Base-by-base conservation (phyloP, 2,329 filamentous ascomycete genomes). In the Daldinia sp. region DNA sequence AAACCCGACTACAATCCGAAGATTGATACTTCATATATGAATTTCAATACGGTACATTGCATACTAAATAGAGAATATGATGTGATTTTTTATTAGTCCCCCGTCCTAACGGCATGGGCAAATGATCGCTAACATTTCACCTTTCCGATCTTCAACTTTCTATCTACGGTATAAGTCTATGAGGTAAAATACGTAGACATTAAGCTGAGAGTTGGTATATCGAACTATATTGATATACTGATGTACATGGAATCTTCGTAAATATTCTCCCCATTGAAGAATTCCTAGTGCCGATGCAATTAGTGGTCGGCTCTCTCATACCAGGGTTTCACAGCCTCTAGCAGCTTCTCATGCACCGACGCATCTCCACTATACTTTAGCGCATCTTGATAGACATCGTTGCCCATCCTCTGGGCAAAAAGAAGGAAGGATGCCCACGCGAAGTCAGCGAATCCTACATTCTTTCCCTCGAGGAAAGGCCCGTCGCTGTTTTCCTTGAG, bases 401-500 rank as follows among this genome's bases (percentile, higher is more conserved):
- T 74, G 4, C 79, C 80, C 4, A 83, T 71, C 1, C 75, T 72
- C 66, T 78, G 63, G 23, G 74, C 70, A 72, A 82, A 82, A n/a
- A 81, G 72, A 63, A 82, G 70, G 46, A 78, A 75, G 10, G 81
- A 81, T 0, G 84, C 84, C 74, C 88, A 85, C 1, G 88, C 80
- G 62, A 92, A 87, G 74, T 90, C 89, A 3, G 84, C 85, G 75
- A 87, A 91, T 41, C 82, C 82, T 3, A 84, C 79, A 66, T 82
- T 83, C 53, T 84, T 78, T 0, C 91, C 91, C 67, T 86, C 55
- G 61, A 92, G 88, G 75, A 87, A 92, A 0, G 87, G 87, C 0
- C 91, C 90, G 0, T 84, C 82, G 0, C 79, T 75, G 41, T 85
- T 85, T 78, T 89, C 85, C 72, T 84, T 84, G 69, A 92, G 74